Percentiles rank a stretch among this genome's conserved stretches.
Evolutionary conservation across 208 protist species (phyloP).

Genomic region (Crithidia acanthocephali): DNA sequence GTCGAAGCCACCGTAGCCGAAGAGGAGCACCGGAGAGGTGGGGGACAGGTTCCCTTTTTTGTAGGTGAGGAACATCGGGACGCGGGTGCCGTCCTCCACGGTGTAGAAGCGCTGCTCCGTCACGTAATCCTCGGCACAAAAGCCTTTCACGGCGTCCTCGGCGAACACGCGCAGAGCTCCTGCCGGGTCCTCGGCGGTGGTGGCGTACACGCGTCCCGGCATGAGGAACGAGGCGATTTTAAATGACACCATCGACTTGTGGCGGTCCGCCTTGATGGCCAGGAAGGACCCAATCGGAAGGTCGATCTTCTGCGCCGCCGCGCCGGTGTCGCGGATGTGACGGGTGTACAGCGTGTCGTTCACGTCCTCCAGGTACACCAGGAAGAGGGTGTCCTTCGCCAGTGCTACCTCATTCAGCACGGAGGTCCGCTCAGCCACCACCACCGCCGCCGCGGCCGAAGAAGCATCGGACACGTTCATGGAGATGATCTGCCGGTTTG

Average conservation of each 20-base stretch:
- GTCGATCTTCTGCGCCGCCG: slow-evolving; percentile 42
- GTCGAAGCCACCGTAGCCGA: slow-evolving; percentile 96
- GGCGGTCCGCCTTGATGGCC: slow-evolving; percentile 44
- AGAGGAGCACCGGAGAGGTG: slow-evolving; percentile 83
- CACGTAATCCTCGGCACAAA: slow-evolving; percentile 67
- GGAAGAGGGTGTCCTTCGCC: slow-evolving; percentile 73
- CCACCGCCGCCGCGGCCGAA: slow-evolving; percentile 42
- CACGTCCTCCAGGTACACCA: slow-evolving; percentile 93
- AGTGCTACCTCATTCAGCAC: slow-evolving; percentile 62
- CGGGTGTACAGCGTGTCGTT: slow-evolving; percentile 89
- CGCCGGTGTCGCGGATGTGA: slow-evolving; percentile 26
- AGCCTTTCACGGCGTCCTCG: slow-evolving; percentile 68
- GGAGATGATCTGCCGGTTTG: slow-evolving; percentile 79
- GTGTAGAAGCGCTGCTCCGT: slow-evolving; percentile 92
- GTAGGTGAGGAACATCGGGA: slow-evolving; percentile 95
- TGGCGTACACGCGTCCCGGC: slow-evolving; percentile 77
- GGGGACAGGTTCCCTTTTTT: slow-evolving; percentile 67
- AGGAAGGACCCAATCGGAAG: slow-evolving; percentile 82
- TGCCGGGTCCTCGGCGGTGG: slow-evolving; percentile 71
- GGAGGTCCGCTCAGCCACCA: slow-evolving; percentile 78
- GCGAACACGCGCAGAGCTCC: slow-evolving; percentile 60
- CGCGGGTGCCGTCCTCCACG: slow-evolving; percentile 89
- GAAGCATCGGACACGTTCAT: slow-evolving; percentile 60
- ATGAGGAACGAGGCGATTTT: slow-evolving; percentile 91
- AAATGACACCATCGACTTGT: slow-evolving; percentile 83